Conservation (phyloP, 2,329 filamentous ascomycete genomes). For the Dactylellina parvicollis region DNA sequence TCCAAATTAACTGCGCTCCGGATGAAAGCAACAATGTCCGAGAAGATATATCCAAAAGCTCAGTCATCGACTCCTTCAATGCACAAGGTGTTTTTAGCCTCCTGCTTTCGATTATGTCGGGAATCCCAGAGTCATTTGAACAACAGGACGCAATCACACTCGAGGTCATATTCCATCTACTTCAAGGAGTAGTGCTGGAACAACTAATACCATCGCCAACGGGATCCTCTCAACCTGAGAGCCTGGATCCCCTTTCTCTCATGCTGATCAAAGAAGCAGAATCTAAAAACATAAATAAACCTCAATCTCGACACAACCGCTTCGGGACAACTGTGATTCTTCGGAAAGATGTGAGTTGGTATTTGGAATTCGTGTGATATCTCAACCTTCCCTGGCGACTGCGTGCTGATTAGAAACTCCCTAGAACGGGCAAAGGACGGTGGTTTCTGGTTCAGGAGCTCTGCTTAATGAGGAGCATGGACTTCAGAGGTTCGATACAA, state of each 20-base stretch:
- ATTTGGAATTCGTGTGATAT: background rate
- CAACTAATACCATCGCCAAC: constrained; percentile 86
- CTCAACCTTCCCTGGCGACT: too few relatives aligned
- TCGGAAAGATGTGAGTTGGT: constrained; percentile 64
- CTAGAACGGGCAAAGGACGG: constrained; percentile 76
- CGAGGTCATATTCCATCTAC: constrained; percentile 89
- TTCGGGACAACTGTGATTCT: constrained; percentile 99
- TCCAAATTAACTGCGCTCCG: constrained; percentile 79
- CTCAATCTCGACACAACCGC: constrained; percentile 88
- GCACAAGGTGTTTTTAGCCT: constrained; percentile 89
- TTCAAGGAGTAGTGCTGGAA: constrained; percentile 86
- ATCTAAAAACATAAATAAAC: constrained; percentile 74
- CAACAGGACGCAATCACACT: constrained; percentile 88
- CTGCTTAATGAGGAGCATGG: constrained; percentile 77
- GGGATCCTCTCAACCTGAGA: constrained; percentile 74
- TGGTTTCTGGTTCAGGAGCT: constrained; percentile 87
- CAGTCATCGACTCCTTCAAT: constrained; percentile 87
- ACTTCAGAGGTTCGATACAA: constrained; percentile 87
- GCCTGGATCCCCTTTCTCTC: constrained; percentile 65
- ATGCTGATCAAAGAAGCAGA: constrained; percentile 18
- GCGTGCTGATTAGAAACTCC: background rate
- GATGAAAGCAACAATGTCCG: constrained; percentile 83
- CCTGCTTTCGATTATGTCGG: constrained; percentile 85
- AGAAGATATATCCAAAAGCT: constrained; percentile 84
- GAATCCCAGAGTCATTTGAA: constrained; percentile 92